phyloP scores from a whole-genome alignment of 116 monocot genomes.

The Iris pallida region DNA sequence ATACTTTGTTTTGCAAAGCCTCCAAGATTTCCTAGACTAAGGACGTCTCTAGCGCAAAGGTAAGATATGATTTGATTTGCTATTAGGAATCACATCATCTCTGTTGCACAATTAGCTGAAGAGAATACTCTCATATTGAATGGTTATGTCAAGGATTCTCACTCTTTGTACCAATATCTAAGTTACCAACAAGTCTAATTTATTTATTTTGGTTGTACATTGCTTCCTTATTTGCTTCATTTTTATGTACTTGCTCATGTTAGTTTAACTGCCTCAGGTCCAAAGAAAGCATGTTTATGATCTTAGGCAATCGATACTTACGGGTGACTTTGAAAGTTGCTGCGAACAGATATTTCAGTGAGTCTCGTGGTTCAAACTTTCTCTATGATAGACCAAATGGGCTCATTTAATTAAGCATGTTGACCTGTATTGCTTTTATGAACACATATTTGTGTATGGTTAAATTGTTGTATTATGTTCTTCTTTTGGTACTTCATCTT shows the following conservation, averaged over 20 bases:
- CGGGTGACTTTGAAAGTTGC: conserved; percentile 74
- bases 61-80: too few species aligned
- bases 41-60: too few species aligned
- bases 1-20: too few species aligned
- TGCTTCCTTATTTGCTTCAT: too few species aligned
- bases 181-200: too few species aligned
- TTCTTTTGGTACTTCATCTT: not conserved
- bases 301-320: conserved; percentile 84
- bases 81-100: too few species aligned
- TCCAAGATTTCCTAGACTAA: too few species aligned
- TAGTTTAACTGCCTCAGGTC: conserved; percentile 41
- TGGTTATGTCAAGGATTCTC: too few species aligned
- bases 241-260: not conserved
- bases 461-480: not conserved
- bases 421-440: not conserved
- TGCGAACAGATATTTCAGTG: conserved; percentile 79
- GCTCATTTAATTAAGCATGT: conserved; percentile 2
- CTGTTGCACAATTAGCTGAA: too few species aligned
- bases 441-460: not conserved
- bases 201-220: too few species aligned
- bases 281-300: conserved; percentile 98
- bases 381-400: not conserved
- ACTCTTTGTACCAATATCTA: too few species aligned
- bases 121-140: too few species aligned
- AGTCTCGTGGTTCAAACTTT: conserved; percentile 19